Evolutionary conservation across 495 filamentous ascomycete genomes (phyloP), one percentile per base, ranked within the genome.

Genomic region (Lophiostoma macrostomum): DNA sequence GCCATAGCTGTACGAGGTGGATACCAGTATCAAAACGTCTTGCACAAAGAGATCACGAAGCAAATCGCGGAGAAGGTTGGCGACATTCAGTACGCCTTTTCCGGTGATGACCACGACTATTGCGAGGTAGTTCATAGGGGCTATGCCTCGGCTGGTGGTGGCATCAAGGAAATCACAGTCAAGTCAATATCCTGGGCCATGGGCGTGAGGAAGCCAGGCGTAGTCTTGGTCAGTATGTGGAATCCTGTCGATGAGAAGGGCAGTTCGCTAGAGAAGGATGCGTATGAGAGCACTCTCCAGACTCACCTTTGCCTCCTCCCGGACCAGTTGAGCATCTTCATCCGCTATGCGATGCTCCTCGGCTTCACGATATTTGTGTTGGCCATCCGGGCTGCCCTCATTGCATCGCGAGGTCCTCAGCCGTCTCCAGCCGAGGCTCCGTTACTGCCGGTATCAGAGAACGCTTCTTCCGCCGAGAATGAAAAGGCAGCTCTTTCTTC

Each of bases 71-170:
- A 58, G 38, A 64, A 56, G 18, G 40, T 66, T 24, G 60, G 89
- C 16, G 82, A 89, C 39, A 82, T 95, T 14, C 69, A 75, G 6
- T 83, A 90, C 43, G 84, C 88, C 32, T 97, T 96, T 66, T 95
- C 90, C 1, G 94, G 94, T 1, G 94, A 99, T 61, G 94, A 99
- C 68, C 94, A 99, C 69, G 94, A 99, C 69, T 95, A 97, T 71
- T 99, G 94, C 70, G 90, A 96, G 48, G 69, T 97, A 20, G 70
- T 79, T 1, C 94, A 99, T 65, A 75, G 74, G 10, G 76, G 83
- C 39, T 86, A 81, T 51, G 79, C 75, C 8, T 70, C 77, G 14
- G 76, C 79, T 50, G 74, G 74, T 5, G 79, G 78, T 34, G 80
- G 80, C 0, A 84, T 91, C 1, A 79, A 75, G 22, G 94, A 99